phyloP scores from a whole-genome alignment of 2,329 filamentous ascomycete genomes.

The Verticillium tricorpus region DNA sequence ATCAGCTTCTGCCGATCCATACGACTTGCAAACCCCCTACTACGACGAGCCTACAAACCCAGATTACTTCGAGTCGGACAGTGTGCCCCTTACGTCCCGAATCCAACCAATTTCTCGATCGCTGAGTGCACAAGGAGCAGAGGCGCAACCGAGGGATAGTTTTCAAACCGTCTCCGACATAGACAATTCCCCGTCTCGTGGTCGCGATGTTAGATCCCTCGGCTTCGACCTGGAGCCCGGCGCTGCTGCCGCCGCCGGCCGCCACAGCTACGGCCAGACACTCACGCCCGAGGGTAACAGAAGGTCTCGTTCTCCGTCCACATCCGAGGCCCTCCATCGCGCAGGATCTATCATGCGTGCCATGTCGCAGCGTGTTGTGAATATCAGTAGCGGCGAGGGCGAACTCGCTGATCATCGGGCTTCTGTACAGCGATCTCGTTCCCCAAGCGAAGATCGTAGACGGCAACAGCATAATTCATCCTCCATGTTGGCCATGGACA shows the following conservation, averaged over 20 bases:
- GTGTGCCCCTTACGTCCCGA: conserved; percentile 50
- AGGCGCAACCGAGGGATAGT: conserved; percentile 44
- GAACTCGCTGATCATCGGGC: conserved; percentile 73
- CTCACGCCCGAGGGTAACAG: conserved; percentile 47
- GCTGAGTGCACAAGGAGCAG: conserved; percentile 33
- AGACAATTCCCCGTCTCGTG: conserved; percentile 49
- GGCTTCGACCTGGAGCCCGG: conserved; percentile 53
- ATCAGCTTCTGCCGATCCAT: conserved; percentile 23
- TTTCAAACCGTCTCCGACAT: conserved; percentile 53
- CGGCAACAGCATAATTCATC: conserved; percentile 31
- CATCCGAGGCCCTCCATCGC: conserved; percentile 59
- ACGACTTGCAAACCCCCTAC: conserved; percentile 25
- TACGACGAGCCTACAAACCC: conserved; percentile 26
- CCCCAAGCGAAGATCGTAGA: conserved; percentile 46
- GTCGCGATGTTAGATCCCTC: conserved; percentile 48
- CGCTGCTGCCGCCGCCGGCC: conserved; percentile 44
- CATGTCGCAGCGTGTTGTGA: conserved; percentile 97
- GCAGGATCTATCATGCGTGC: conserved; percentile 73
- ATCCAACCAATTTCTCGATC: conserved; percentile 52
- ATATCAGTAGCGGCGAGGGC: conserved; percentile 81
- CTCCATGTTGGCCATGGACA: conserved; percentile 35
- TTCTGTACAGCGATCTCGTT: conserved; percentile 56
- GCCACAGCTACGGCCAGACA: conserved; percentile 53
- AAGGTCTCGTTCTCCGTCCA: conserved; percentile 59
- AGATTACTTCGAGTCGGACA: conserved; percentile 52